Conservation (phyloP, 768 basidiomycete species). For the Naganishia randhawae region DNA sequence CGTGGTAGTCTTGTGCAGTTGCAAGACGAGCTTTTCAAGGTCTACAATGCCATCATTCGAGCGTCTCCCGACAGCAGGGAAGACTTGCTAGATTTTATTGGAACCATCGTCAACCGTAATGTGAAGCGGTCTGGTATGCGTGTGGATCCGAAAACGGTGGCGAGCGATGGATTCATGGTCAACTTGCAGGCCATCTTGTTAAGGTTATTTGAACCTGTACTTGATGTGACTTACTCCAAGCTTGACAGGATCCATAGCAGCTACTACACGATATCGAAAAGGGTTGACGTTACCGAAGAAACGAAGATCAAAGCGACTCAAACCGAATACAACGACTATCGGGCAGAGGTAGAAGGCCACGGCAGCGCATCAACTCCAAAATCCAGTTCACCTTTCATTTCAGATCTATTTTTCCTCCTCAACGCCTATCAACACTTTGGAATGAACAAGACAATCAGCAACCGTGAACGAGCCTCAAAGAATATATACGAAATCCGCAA, state of each 20-base stretch:
- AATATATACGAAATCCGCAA: conserved; percentile 61
- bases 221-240: conserved; percentile 86
- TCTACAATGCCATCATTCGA: conserved; percentile 83
- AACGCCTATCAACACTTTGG: conserved; percentile 87
- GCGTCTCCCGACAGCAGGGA: conserved; percentile 74
- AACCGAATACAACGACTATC: conserved; percentile 77
- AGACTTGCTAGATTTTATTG: conserved; percentile 76
- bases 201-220: conserved; percentile 86
- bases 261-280: conserved; percentile 68
- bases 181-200: conserved; percentile 80
- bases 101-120: conserved; percentile 70
- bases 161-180: conserved; percentile 87
- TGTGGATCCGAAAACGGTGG: conserved; percentile 77
- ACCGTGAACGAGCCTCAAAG: conserved; percentile 57
- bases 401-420: conserved; percentile 86
- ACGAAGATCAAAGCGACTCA: conserved; percentile 90
- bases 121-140: conserved; percentile 85
- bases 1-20: conserved; percentile 79
- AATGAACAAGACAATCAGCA: conserved; percentile 72
- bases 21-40: conserved; percentile 67
- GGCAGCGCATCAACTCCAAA: background rate
- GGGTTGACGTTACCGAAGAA: conserved; percentile 78
- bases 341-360: conserved; percentile 41
- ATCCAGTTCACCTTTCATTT: conserved; percentile 56
- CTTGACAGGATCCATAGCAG: conserved; percentile 76